Conservation (phyloP, 441 rosid species). For the Erodium trifolium region DNA sequence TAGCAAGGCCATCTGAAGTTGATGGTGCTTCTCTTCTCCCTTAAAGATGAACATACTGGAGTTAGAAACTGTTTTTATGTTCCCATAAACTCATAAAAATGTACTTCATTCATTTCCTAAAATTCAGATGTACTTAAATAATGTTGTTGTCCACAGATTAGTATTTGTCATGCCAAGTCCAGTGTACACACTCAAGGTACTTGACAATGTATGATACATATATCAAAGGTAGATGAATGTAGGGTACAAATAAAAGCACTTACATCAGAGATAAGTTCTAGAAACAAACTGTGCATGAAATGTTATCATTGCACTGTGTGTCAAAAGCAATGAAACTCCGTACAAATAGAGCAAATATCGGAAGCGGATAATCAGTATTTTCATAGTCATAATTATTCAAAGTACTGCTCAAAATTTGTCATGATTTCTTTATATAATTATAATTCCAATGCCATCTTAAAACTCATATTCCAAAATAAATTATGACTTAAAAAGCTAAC, state of each 20-base stretch:
- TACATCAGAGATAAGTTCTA: not conserved
- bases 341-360: not conserved
- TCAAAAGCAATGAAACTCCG: not conserved
- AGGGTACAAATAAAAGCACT: not conserved
- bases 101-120: not conserved
- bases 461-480: not conserved
- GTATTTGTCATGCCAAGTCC: not conserved
- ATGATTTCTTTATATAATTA: not conserved
- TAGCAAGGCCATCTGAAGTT: slow-evolving; percentile 5
- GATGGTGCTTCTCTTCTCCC: not conserved
- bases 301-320: not conserved
- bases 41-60: not conserved
- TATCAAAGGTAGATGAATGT: not conserved
- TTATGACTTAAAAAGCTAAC: slow-evolving; percentile 7
- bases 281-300: not conserved
- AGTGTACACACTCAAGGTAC: not conserved
- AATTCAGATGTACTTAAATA: not conserved
- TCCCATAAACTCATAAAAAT: not conserved
- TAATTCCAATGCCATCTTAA: slow-evolving; percentile 3
- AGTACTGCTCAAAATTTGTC: not conserved
- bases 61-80: not conserved
- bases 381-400: not conserved
- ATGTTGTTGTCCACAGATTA: not conserved
- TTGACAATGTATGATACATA: not conserved
- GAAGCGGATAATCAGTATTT: not conserved